Base-by-base conservation (phyloP, 768 basidiomycete genomes). In the Paxillus involutus region DNA sequence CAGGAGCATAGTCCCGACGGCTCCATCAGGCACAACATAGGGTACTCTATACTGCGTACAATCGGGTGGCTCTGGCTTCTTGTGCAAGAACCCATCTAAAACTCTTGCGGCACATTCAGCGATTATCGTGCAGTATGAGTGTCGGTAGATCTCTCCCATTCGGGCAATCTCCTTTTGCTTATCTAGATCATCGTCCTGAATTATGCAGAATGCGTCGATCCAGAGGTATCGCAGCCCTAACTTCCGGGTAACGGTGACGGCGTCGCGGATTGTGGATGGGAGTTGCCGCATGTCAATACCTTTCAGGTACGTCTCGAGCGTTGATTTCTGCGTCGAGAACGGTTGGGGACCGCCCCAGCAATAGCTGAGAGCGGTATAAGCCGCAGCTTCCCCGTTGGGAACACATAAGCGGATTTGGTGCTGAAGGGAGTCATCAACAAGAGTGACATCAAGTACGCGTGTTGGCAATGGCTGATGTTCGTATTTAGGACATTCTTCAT, bases 171-270 rank as follows among this genome's bases (percentile, higher is more conserved):
- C 66, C 6, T 45, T 17, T 11, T 57, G 46, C 14, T 56, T 48
- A 56, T 63, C 63, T 44, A 37, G 36, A 19, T 30, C 30, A 12
- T 65, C 50, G 14, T 66, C 29, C 43, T 64, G 65, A 33, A 55
- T 51, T 36, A 66, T 68, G 13, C 64, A 66, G 0, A 66, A 17
- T 3, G 65, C 55, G 21, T 66, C 67, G 3, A 68, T 59, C 65
- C 67, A 66, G 16, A 66, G 37, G 35, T 66, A 69, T 16, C 59
- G 59, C 41, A 62, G 56, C 39, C 63, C 58, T 11, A 70, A 60
- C 35, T 47, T 44, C 7, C 37, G 56, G 10, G 59, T 55, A 10
- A 70, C 46, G 5, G 56, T 53, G 1, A 66, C 55, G 11, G 68
- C 60, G 44, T 67, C 68, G 39, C 50, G 44, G 29, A 67, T 64